Base-by-base conservation (phyloP, 2,329 filamentous ascomycete genomes). In the Teratosphaeria viscida region DNA sequence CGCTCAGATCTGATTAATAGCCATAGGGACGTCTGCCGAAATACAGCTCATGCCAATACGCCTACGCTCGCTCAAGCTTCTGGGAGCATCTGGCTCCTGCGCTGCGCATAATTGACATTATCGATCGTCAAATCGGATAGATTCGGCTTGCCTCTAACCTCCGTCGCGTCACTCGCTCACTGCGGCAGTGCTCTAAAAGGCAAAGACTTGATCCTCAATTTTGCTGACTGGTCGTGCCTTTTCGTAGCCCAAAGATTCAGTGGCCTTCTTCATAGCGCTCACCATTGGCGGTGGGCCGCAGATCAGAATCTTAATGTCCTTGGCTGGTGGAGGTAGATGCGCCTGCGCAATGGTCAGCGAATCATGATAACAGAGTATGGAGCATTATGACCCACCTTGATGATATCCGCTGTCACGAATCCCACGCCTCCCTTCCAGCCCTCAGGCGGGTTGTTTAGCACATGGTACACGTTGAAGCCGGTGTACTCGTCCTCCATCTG, bases 261-360 rank as follows among this genome's bases (percentile, higher is more conserved):
- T 87, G 6, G 90, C 84, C 83, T 97, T 97, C 88, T 99, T 99
- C 81, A 97, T 87, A 57, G 91, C 92, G 70, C 88, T 89, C 65
- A 97, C 83, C 94, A 99, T 99, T 56, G 94, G 94, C 60, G 94
- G 94, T 60, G 94, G 94, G 59, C 94, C 94, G 73, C 94, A 99
- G 66, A 97, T 82, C 62, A 97, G 82, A 68, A 99, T 83, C 84
- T 97, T 97, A 78, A 95, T 86, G 71, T 97, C 92, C 60, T 82
- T 78, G 59, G 90, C 89, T 23, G 94, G 85, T 72, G 89, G 85
- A 60, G 94, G 91, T 58, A 97, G 83, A 75, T 81, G 86, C 81
- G 89, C 84, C 86, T 90, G 66, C 39, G n/a, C 19, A 27, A 57
- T 54, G 47, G 12, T 54, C 26, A 47, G 34, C 39, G 19, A 32